Evolutionary conservation across 163 green algal species (phyloP), one percentile per base, ranked within the genome.

Genomic region (Scenedesmus sp.): DNA sequence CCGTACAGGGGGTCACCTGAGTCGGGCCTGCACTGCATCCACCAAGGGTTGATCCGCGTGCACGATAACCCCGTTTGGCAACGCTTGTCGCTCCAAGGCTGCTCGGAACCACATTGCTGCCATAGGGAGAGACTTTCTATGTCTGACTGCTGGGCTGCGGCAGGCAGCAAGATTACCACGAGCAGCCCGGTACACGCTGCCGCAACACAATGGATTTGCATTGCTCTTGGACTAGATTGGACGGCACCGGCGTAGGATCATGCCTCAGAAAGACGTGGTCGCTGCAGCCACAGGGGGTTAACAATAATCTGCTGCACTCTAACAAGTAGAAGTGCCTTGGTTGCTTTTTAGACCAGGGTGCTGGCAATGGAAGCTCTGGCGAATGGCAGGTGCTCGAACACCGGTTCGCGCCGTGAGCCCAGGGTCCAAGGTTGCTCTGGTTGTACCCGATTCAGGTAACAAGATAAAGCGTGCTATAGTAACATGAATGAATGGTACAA

Each of bases 61-160:
- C 65, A 76, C 0, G 6, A 10, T 40, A 30, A 2, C 40, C 65
- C 65, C 6, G 65, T 22, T 37, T 76, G 65, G 65, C 65, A 76
- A 76, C 65, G 65, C 40, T 30, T 76, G 65, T 76, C 65, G 65
- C 65, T 37, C 65, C 65, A 76, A 40, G 30, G 65, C 65, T 76
- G 65, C 26, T 76, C 65, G 9, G 65, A 76, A 5, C 65, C 65
- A 24, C 65, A 76, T 7, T 76, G 65, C 7, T 76, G 65, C 65
- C 65, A 76, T 30, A 76, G 65, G 1, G 65, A 22, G 30, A 76
- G 30, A 76, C 18, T 30, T 76, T 18, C 65, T 18, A 20, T 76
- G 65, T 76, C 65, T 20, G 65, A 40, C 65, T 76, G 65, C 65
- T 76, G 65, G 65, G 65, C 65, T 76, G 65, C 65, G 30, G 65